Evolutionary conservation across 495 filamentous ascomycete species (phyloP), one percentile per base, ranked within the genome.

Genomic region (Neurospora sp.): DNA sequence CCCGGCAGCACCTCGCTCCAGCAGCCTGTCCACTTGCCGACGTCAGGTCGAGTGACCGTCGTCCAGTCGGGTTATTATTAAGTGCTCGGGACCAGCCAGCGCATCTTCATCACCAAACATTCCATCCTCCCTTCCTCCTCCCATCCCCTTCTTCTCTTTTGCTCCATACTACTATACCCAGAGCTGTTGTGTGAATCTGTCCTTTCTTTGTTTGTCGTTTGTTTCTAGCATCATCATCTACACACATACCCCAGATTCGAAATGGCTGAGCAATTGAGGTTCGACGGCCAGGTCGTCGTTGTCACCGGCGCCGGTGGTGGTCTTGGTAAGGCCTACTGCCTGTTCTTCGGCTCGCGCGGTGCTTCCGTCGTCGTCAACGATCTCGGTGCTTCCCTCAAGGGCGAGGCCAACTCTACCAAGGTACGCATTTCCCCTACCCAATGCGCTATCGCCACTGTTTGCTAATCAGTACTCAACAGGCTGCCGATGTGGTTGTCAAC

Each of bases 321-420:
- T 73, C 84, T 98, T 71, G 96, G 96, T 70, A 96, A 94, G 84
- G 91, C 91, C 79, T 98, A 98, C 85, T 93, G 93, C 74, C 84
- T 89, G 44, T 98, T 97, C 87, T 98, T 97, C 81, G 96, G 87
- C 73, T 93, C 92, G 69, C 87, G 94, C 77, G 96, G 96, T 75
- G 96, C 96, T 70, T 98, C 93, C 84, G 92, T 99, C 75, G 94
- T 99, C 46, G 96, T 99, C 75, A 99, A 99, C 80, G 96, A 99
- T 79, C 89, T 99, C 42, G 96, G 96, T 73, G 94, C 91, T 42
- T 96, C 94, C 22, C 94, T 97, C 87, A 93, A 94, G 79, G 96
- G 96, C 75, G 95, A 98, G 84, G 95, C 96, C 75, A 91, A 88
- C 75, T 95, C 93, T 31, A 89, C 87, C 78, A 95, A 93, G 88